Evolutionary conservation across 2,329 filamentous ascomycete genomes (phyloP), one percentile per base, ranked within the genome.

Genomic region (Phyllosticta paracitricarpa): DNA sequence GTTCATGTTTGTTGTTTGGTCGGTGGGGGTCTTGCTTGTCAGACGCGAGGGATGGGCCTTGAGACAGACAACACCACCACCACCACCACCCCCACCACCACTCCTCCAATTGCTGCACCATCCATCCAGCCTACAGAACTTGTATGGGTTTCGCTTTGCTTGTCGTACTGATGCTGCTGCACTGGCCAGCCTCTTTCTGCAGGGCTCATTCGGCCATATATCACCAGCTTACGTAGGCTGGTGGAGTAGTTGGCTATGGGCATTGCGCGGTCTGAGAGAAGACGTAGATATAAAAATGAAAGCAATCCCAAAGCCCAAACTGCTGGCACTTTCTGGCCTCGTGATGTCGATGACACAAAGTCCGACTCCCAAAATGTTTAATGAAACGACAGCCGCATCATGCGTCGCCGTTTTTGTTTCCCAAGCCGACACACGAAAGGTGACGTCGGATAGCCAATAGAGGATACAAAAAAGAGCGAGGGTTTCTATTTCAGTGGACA

Each of bases 221-320:
- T 40, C 33, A 40, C 25, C 17, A 51, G 58, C 58, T 60, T 60
- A 60, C 58, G 58, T 60, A 60, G 53, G 33, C 51, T 28, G 53
- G 58, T 59, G 58, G 52, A 51, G 33, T 25, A 28, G 24, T 22
- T 40, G 28, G 8, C 30, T 6, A 56, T 53, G 51, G 26, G 54
- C 53, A 60, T 51, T 59, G 57, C 57, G 57, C 54, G 24, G 58
- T 7, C 33, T 48, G 19, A 40, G 22, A 8, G 19, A 17, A 22
- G 9, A 33, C 33, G 19, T 40, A 51, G 24, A 56, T 60, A 56
- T 51, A 35, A 56, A 22, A 22, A 22, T 22, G 19, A 22, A 22
- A 22, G 19, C 19, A 22, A n/a, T 33, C 57, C 52, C 30, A n/a
- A 9, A 25, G 22, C 14, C 33, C 30, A 33, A 6, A n/a, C 6